Base-by-base conservation (phyloP, 176 grass and related monocot species). In the Calamus simplicifolius region DNA sequence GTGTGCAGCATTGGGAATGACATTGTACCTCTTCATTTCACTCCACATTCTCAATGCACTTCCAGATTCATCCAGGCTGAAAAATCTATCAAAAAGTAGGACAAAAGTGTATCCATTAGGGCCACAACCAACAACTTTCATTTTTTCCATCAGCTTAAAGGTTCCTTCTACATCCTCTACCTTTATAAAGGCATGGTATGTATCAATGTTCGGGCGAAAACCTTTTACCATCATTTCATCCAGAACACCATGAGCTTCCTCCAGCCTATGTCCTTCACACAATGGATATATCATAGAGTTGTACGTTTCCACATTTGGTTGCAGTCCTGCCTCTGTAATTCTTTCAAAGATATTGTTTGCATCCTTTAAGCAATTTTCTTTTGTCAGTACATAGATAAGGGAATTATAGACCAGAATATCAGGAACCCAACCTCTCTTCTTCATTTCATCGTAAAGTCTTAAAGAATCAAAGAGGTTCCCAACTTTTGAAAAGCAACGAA, bases 361-460 rank as follows among this genome's bases (percentile, higher is more conserved):
- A 59, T 91, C 83, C 52, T 84, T 90, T 81, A 91, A 66, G 71
- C 92, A 97, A 69, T 90, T 97, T 70, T 97, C 84, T 82, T 56
- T 85, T 52, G 84, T 85, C 27, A 97, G 74, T 49, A 97, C 66
- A 75, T 97, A 78, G 65, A 82, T 63, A 68, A 97, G 86, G 72
- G 87, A 88, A 80, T 97, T 88, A 58, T 90, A 97, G 61, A 88
- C 83, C 16, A 4, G 50, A 66, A 97, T 64, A 66, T 76, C 59
- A n/a, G 77, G 83, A 77, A 58, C 71, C 81, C 92, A 97, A 5
- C 77, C 75, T 58, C 71, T 88, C 69, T 80, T 90, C 68, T 82
- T 97, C 87, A 97, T 97, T 54, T 90, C 92, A 87, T 91, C 87
- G 19, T 91, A 97, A 68, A 88, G 58, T 59, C 87, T 91, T 43